Evolutionary conservation across 306 rosid species (phyloP), one percentile per base, ranked within the genome.

Genomic region (Hylodesmum podocarpum): DNA sequence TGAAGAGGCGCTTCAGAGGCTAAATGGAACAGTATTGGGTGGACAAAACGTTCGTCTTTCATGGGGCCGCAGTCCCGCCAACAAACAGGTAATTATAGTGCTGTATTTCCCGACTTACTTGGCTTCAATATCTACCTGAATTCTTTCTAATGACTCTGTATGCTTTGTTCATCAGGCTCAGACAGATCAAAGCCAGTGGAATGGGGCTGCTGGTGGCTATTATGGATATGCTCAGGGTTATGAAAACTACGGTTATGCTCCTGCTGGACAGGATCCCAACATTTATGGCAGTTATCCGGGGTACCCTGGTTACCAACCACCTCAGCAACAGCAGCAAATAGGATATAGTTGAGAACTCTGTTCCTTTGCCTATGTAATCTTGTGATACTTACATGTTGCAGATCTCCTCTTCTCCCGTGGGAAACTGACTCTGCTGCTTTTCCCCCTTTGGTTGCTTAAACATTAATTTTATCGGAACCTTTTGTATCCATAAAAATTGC

Each of bases 31-130:
- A 0, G 75, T 31, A 28, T 50, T 95, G 79, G 99, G 99, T 54
- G 97, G 96, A 70, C 97, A 92, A 78, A 95, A 79, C 54, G 93
- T 95, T 28, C 89, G 99, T 13, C 96, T 95, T 57, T 92, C 99
- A 50, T 95, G 99, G 99, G 99, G 99, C 36, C 99, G 97, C 14
- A 95, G 97, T 76, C 99, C 97, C 83, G 61, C 99, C 41, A 95
- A 90, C 88, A 95, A 95, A 81, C 97, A 89, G 97, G 99, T 92
- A 64, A 44, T 47, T 34, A 3, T 3, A 44, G 58, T 14, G 24
- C 41, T 62, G 51, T 33, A 29, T 21, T 8, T 62, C 7, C 57
- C 19, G 50, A 14, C 37, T 43, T 43, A 25, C 15, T 33, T 55
- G 21, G 4, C 21, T 27, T 28, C n/a, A 4, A 25, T 18, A 27